Base-by-base conservation (phyloP, 768 basidiomycete genomes). In the Ephemerocybe angulata region DNA sequence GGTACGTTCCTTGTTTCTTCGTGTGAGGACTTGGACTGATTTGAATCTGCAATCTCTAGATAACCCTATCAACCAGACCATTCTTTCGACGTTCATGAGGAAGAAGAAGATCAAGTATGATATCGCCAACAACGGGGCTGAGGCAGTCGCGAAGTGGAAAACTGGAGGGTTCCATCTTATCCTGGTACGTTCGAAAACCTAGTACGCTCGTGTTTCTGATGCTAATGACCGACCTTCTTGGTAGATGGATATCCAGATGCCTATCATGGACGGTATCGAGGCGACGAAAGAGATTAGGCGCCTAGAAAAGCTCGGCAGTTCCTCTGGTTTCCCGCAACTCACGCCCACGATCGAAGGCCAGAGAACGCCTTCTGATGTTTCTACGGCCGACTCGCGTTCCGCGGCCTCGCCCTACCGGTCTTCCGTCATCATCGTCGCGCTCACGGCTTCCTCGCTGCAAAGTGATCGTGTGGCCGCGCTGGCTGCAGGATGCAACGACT, bases 211-310 rank as follows among this genome's bases (percentile, higher is more conserved):
- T n/a, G 41, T 47, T 28, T 27, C 46, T 15, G 12, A 35, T 53
- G 31, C 30, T 57, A 22, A 42, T 54, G 67, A 33, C 46, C 17
- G 17, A 68, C n/a, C 44, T 60, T 46, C 50, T 35, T 52, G 41
- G 43, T 60, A 98, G 96, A 99, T 99, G 97, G 97, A 99, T 74
- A 98, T 99, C 52, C 96, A 98, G 72, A 94, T 99, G 84, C 97
- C 97, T 8, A 87, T 98, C 62, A 98, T 97, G 90, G 93, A 96
- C 70, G 97, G 97, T 30, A 97, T 98, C 47, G 85, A 92, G 66
- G 97, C 97, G 6, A 99, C 97, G 3, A 94, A 93, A 63, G 91
- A 95, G 68, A 99, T 99, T 55, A 81, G 97, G 50, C 82, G 85
- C 52, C 70, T 95, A 40, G 96, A 98, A 67, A 87, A 84, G 62